phyloP scores from a whole-genome alignment of 257 asterid genomes.

The Solanum raphanifolium region DNA sequence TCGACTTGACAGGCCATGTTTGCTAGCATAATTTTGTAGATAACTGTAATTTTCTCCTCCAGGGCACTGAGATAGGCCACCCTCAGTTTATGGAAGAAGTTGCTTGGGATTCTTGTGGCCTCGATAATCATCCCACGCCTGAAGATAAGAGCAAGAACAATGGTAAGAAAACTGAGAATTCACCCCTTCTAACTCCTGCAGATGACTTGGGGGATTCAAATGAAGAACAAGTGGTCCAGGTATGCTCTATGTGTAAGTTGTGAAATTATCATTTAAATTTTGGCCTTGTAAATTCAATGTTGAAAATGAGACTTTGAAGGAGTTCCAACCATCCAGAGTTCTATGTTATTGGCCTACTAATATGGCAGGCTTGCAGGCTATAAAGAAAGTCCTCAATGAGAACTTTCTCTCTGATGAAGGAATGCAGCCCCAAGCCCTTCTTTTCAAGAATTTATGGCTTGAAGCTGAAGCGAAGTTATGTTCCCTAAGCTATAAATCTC shows the following conservation, averaged over 20 bases:
- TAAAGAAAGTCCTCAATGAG: conserved; percentile 67
- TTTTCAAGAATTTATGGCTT: conserved; percentile 84
- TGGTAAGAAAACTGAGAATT: conserved; percentile 31
- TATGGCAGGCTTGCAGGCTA: conserved; percentile 42
- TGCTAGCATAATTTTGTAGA: neutral
- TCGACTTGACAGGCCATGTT: neutral
- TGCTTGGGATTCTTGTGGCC: conserved; percentile 11
- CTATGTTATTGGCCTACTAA: neutral
- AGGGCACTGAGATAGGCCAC: conserved; percentile 30
- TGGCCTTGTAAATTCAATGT: neutral
- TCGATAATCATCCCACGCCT: conserved; percentile 11
- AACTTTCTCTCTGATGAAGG: conserved; percentile 47
- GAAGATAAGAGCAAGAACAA: conserved; percentile 8
- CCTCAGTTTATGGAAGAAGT: conserved; percentile 17
- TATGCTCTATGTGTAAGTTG: conserved; percentile 9
- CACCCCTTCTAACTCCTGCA: conserved; percentile 16
- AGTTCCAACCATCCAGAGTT: neutral
- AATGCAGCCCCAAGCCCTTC: conserved; percentile 48
- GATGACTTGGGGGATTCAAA: conserved; percentile 28
- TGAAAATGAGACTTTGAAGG: neutral
- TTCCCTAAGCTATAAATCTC: conserved; percentile 66
- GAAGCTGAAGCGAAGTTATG: conserved; percentile 91
- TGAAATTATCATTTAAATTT: neutral
- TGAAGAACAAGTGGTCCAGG: conserved; percentile 55
- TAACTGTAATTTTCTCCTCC: neutral